phyloP scores from a whole-genome alignment of 225 moss, liverwort and hornwort species.

The Thuidium tamariscinum region DNA sequence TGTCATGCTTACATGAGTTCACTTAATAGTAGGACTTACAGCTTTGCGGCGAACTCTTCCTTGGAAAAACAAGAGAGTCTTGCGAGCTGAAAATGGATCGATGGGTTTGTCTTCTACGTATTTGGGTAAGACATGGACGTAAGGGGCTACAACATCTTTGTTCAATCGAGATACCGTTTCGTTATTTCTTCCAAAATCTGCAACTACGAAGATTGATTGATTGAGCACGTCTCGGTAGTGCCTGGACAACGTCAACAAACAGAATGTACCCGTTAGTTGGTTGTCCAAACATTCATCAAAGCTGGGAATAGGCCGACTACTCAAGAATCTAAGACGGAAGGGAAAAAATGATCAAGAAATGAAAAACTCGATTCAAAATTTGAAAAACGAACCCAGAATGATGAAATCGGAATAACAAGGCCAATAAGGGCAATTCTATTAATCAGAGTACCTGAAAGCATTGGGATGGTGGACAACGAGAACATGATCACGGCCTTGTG shows the following conservation, averaged over 20 bases:
- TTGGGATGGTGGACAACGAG: slow-evolving; percentile 75
- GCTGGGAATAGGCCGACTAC: background rate
- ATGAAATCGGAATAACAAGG: background rate
- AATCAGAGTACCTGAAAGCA: slow-evolving; percentile 47
- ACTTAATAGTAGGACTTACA: slow-evolving; percentile 19
- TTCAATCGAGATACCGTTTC: slow-evolving; percentile 42
- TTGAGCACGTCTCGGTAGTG: slow-evolving; percentile 41
- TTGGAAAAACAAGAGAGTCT: slow-evolving; percentile 70
- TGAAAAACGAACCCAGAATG: background rate
- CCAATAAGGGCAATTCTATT: background rate
- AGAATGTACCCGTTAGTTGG: background rate
- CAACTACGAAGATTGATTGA: slow-evolving; percentile 68
- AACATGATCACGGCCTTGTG: slow-evolving; percentile 71
- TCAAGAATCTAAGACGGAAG: background rate
- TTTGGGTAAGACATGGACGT: slow-evolving; percentile 57
- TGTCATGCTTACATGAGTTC: background rate
- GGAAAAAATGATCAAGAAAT: background rate
- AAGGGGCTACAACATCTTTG: slow-evolving; percentile 96
- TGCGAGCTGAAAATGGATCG: slow-evolving; percentile 58
- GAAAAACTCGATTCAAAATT: background rate
- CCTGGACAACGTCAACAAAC: slow-evolving; percentile 6
- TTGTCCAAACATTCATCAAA: background rate
- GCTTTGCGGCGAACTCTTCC: slow-evolving; percentile 75
- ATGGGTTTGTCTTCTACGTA: slow-evolving; percentile 21
- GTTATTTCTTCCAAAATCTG: slow-evolving; percentile 57